Conservation (phyloP, 106 monocot species). For the Acorus calamus region DNA sequence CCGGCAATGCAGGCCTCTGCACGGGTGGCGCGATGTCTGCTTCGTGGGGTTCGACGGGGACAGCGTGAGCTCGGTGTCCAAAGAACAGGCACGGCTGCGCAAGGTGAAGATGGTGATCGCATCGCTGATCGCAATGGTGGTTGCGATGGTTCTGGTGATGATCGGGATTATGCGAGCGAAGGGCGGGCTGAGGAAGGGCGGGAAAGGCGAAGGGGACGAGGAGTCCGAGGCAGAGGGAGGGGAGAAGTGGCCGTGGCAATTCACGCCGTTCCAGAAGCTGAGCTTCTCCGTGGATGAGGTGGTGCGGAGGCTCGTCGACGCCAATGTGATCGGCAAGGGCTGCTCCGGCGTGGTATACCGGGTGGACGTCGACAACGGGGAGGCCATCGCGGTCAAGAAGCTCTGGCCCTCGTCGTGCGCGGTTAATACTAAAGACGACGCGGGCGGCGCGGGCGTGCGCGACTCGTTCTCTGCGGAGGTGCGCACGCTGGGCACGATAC, state of each 20-base stretch:
- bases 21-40: conserved; percentile 45
- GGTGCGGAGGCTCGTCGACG: conserved; percentile 53
- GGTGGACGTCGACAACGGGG: conserved; percentile 59
- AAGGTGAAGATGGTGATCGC: conserved; percentile 56
- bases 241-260: conserved; percentile 76
- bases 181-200: conserved; percentile 23
- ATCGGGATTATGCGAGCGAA: conserved; percentile 48
- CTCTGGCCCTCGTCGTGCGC: conserved; percentile 47
- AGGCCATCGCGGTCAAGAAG: conserved; percentile 89
- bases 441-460: conserved; percentile 22
- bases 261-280: conserved; percentile 94
- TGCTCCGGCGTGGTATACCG: conserved; percentile 83
- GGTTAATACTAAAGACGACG: conserved; percentile 12
- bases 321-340: conserved; percentile 85
- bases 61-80: conserved; percentile 4
- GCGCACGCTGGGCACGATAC: conserved; percentile 63
- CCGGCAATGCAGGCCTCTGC: conserved; percentile 72
- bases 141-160: conserved; percentile 62
- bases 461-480: conserved; percentile 90
- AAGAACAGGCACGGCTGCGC: conserved; percentile 28
- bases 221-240: conserved; percentile 38
- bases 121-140: conserved; percentile 62
- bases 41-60: conserved; percentile 31
- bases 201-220: conserved; percentile 7
- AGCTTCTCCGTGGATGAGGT: conserved; percentile 72